Percentiles rank a stretch among this genome's conserved stretches.
Conservation (phyloP, 306 rosid genomes). For the Prunus mira region DNA sequence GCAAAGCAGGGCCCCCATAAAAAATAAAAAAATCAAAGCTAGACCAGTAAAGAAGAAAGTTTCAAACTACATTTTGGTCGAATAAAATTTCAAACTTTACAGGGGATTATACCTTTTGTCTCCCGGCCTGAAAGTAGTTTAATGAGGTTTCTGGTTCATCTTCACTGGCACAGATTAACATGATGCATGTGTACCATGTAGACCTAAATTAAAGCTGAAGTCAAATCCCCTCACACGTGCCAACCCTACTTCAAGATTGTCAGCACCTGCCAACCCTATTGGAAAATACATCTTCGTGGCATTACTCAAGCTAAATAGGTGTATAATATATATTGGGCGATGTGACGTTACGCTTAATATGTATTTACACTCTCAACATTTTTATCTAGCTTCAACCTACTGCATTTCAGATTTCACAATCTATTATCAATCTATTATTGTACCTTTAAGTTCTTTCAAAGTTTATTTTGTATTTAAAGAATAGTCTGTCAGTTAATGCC, state of each 20-base stretch:
- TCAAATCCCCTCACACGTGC: conserved; percentile 44
- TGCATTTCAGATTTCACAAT: background rate
- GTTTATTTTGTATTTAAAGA: too few relatives aligned
- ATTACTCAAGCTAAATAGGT: too few relatives aligned
- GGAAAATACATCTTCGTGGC: background rate
- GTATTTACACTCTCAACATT: too few relatives aligned
- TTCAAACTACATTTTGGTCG: background rate
- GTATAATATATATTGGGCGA: too few relatives aligned
- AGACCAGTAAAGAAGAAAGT: too few relatives aligned
- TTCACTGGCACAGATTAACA: conserved; percentile 41
- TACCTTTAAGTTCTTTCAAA: background rate
- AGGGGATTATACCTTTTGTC: conserved; percentile 41
- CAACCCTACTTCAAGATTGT: conserved; percentile 28
- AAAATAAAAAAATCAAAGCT: background rate
- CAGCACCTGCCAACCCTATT: conserved; percentile 29
- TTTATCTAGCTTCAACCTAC: too few relatives aligned
- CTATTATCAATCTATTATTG: background rate
- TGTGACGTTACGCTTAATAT: too few relatives aligned
- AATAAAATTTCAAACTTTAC: conserved; percentile 21
- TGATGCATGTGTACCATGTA: background rate
- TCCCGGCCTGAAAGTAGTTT: conserved; percentile 7
- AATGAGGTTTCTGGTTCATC: conserved; percentile 23
- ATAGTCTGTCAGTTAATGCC: too few relatives aligned
- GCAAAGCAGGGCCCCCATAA: background rate
- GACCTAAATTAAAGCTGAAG: conserved; percentile 28